phyloP scores from a whole-genome alignment of 495 filamentous ascomycete genomes.

The Chaetomium cochliodes region DNA sequence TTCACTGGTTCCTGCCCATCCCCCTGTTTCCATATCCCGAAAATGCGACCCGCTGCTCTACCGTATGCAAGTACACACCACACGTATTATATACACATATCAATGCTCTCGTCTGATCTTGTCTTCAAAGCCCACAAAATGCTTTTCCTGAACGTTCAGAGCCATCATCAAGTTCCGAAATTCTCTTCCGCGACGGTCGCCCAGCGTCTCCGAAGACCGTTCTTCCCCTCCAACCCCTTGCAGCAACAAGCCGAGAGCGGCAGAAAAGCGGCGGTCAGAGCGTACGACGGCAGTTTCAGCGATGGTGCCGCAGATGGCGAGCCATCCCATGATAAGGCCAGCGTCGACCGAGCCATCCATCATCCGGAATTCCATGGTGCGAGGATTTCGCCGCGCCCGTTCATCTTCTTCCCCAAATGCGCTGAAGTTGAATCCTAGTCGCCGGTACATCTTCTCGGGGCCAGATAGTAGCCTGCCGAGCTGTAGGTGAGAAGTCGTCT shows the following conservation, averaged over 20 bases:
- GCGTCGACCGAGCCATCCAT: constrained; percentile 34
- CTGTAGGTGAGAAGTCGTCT: constrained; percentile 21
- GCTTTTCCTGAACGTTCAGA: constrained; percentile 21
- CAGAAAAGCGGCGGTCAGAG: constrained; percentile 23
- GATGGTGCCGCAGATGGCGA: constrained; percentile 31
- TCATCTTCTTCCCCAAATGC: constrained; percentile 37
- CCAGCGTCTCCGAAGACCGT: constrained; percentile 8
- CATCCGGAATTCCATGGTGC: constrained; percentile 39
- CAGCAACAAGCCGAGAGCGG: constrained; percentile 21
- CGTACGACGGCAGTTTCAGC: constrained; percentile 25
- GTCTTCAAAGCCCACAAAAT: constrained; percentile 24
- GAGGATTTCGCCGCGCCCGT: constrained; percentile 30
- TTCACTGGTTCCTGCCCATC: too few relatives aligned
- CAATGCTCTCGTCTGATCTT: constrained; percentile 29
- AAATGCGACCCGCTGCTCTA: background rate
- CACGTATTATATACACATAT: background rate
- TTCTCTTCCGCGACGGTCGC: constrained; percentile 18
- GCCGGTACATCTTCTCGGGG: constrained; percentile 24
- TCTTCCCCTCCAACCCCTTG: background rate
- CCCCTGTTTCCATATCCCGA: too few relatives aligned
- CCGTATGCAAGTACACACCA: background rate
- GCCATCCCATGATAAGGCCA: constrained; percentile 29
- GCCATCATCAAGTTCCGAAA: constrained; percentile 34
- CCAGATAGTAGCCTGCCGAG: constrained; percentile 36
- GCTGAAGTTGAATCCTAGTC: constrained; percentile 40